These are phyloP conservation scores for Metschnikowia dekortorum DNA, from an alignment of 805 yeast genomes.

Conservation along the genomic window DNA sequence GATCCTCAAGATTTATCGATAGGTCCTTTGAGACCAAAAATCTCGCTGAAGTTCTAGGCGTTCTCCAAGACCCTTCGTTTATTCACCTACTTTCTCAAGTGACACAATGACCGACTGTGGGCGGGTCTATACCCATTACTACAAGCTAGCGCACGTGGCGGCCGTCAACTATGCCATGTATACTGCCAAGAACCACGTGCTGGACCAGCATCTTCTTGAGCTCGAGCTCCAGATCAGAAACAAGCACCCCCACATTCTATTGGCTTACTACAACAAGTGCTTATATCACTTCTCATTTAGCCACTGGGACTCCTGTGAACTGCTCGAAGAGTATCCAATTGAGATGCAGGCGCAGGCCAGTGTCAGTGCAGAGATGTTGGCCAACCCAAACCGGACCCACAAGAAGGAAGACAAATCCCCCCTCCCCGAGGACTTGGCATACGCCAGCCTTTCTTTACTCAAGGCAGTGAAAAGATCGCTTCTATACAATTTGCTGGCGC, in stretches of 20 bases:
- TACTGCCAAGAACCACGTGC: constrained; percentile 20
- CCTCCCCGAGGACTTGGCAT: constrained; percentile 26
- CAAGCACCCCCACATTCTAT: constrained; percentile 32
- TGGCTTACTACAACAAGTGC: constrained; percentile 39
- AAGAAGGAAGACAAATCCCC: constrained; percentile 2
- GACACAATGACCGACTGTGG: not conserved
- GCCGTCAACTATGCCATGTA: constrained; percentile 29
- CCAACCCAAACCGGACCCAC: constrained; percentile 27
- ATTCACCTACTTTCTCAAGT: not conserved
- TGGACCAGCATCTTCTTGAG: constrained; percentile 38
- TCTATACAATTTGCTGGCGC: constrained; percentile 28
- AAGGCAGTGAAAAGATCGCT: constrained; percentile 39
- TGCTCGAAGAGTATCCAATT: not conserved
- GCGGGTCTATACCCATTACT: constrained; percentile 33
- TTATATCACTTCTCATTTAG: constrained; percentile 33
- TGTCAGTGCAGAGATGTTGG: constrained; percentile 20
- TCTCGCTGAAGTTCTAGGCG: too few species aligned
- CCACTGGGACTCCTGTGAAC: constrained; percentile 15
- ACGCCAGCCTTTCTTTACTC: constrained; percentile 33
- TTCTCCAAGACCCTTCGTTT: too few species aligned
- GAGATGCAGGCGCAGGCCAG: not conserved
- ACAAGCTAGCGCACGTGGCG: constrained; percentile 35
- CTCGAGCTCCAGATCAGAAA: constrained; percentile 35
- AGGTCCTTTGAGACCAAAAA: too few species aligned
- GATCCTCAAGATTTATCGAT: too few species aligned